A percentile compares a stretch with the other conserved stretches of the same genome.
Conservation (phyloP, 2,329 filamentous ascomycete genomes). For the Leptographium flavum region DNA sequence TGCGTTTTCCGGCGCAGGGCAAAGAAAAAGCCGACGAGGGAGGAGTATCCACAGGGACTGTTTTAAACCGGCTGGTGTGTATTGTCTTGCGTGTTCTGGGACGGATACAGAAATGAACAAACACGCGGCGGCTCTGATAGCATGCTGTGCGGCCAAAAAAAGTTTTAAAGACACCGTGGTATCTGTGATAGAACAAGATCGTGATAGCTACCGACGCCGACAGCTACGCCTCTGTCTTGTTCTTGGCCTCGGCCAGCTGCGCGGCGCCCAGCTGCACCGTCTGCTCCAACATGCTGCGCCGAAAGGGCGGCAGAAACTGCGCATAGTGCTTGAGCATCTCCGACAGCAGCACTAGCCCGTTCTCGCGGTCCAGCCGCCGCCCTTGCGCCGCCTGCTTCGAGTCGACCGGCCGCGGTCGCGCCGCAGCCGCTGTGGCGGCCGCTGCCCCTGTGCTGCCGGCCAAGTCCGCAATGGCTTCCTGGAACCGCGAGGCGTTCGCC, state of each 20-base stretch:
- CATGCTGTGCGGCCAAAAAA: no score
- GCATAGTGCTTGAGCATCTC: conserved; percentile 35
- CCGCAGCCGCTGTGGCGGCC: conserved; percentile 17
- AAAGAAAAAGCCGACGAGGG: not conserved
- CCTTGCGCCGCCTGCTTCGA: conserved; percentile 28
- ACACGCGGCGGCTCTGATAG: no score
- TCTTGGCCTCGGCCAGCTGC: conserved; percentile 20
- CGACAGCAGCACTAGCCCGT: conserved; percentile 42
- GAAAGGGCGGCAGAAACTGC: conserved; percentile 23
- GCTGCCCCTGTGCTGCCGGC: no score
- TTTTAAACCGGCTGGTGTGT: no score
- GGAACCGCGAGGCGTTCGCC: not conserved
- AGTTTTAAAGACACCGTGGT: no score
- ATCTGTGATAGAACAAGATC: no score
- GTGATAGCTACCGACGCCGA: no score
- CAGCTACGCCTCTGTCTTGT: not conserved
- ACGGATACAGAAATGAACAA: no score
- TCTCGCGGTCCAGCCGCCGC: conserved; percentile 42
- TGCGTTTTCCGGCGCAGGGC: not conserved
- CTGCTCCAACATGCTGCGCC: conserved; percentile 27
- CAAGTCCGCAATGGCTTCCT: no score
- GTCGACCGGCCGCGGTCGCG: conserved; percentile 33
- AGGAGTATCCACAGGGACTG: no score
- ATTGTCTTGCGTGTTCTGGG: no score
- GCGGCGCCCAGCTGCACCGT: conserved; percentile 36